Evolutionary conservation across 805 yeast species (phyloP).

Genomic region (Kodamaea kakaduensis): DNA sequence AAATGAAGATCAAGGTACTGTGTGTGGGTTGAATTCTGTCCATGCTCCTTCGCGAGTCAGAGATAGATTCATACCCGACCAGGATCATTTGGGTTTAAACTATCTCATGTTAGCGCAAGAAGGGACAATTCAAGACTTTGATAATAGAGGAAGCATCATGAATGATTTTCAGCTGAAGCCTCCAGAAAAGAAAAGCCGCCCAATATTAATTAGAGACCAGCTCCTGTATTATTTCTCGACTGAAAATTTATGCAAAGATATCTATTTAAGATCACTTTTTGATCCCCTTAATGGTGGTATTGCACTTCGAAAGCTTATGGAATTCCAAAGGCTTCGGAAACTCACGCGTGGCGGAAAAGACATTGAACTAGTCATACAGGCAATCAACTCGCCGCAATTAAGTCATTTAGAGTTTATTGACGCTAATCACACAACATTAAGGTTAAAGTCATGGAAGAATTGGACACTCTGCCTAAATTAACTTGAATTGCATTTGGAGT

Average conservation of each 20-base stretch:
- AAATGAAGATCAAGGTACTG: too few species aligned
- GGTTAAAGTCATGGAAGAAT: slow-evolving; percentile 16
- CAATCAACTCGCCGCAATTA: slow-evolving; percentile 10
- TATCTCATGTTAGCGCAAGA: too few species aligned
- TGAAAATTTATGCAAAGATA: slow-evolving; percentile 21
- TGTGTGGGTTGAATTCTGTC: too few species aligned
- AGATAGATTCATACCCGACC: too few species aligned
- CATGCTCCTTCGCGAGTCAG: too few species aligned
- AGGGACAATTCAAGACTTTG: too few species aligned
- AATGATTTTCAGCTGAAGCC: too few species aligned
- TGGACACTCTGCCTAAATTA: slow-evolving; percentile 13
- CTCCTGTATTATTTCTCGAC: slow-evolving; percentile 21
- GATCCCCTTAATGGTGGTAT: slow-evolving; percentile 16
- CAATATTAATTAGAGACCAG: slow-evolving; percentile 12
- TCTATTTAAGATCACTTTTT: slow-evolving; percentile 17
- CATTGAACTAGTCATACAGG: slow-evolving; percentile 10
- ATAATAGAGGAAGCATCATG: too few species aligned
- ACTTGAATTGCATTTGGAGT: slow-evolving; percentile 25
- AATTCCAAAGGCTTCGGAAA: slow-evolving; percentile 15
- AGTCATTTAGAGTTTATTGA: slow-evolving; percentile 15
- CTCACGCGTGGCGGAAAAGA: slow-evolving; percentile 15
- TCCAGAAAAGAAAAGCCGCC: slow-evolving; percentile 1
- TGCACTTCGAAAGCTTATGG: slow-evolving; percentile 13
- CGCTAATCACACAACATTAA: slow-evolving; percentile 8
- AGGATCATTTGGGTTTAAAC: too few species aligned